These are phyloP conservation scores for Paramecium sexaurelia DNA, from an alignment of 73 alveolate genomes.

Conservation along the genomic window DNA sequence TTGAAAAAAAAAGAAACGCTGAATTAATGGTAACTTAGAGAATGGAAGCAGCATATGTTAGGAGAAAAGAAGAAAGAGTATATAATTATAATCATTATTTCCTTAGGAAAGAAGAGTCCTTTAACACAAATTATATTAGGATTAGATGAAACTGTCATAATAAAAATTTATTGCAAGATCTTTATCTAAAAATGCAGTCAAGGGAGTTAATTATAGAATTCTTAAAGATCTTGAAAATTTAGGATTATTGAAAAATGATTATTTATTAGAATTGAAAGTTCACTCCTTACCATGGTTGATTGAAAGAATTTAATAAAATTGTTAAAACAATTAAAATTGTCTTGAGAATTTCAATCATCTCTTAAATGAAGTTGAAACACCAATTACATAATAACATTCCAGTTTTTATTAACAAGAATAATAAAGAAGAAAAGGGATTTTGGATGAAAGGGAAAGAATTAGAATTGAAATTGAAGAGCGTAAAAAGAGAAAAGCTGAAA, in stretches of 20 bases:
- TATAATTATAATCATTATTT: neutral
- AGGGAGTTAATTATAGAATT: constrained; percentile 70
- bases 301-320: constrained; percentile 68
- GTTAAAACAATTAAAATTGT: constrained; percentile 69
- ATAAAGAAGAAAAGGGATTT: constrained; percentile 72
- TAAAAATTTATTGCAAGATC: constrained; percentile 75
- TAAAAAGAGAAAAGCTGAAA: constrained; percentile 76
- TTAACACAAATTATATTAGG: constrained; percentile 71
- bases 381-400: constrained; percentile 67
- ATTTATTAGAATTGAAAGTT: constrained; percentile 73
- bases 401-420: constrained; percentile 71
- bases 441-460: constrained; percentile 72
- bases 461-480: constrained; percentile 76
- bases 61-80: constrained; percentile 89
- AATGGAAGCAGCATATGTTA: constrained; percentile 89
- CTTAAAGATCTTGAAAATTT: constrained; percentile 73
- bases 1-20: constrained; percentile 88
- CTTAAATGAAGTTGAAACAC: constrained; percentile 70
- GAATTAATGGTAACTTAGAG: constrained; percentile 91
- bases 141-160: constrained; percentile 76
- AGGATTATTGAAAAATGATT: constrained; percentile 77
- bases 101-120: constrained; percentile 76
- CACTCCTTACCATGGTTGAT: constrained; percentile 75
- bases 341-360: constrained; percentile 68
- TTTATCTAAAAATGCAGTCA: constrained; percentile 72